Conservation (phyloP, 495 filamentous ascomycete species). For the Podospora anserina region DNA sequence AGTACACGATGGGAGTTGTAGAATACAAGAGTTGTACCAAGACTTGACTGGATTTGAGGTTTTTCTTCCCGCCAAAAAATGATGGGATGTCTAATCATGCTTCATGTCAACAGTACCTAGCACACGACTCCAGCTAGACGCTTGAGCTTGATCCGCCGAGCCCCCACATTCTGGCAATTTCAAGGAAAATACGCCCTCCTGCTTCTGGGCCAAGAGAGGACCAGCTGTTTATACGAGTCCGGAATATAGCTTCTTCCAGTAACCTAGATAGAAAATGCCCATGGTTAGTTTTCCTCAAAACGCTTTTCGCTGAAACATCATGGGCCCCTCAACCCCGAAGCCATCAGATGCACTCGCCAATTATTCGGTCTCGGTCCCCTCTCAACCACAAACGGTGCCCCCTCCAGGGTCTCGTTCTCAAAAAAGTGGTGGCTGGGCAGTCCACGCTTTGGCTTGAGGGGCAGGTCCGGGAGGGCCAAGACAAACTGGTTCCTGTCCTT, state of each 20-base stretch:
- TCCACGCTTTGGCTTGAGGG: constrained; percentile 6
- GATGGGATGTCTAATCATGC: not conserved
- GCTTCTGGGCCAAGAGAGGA: too few relatives aligned
- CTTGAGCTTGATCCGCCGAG: too few relatives aligned
- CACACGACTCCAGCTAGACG: too few relatives aligned
- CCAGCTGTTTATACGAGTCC: too few relatives aligned
- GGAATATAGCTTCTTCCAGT: too few relatives aligned
- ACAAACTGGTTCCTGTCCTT: constrained; percentile 17
- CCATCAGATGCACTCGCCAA: constrained; percentile 25
- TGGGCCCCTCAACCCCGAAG: constrained; percentile 9
- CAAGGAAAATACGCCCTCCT: too few relatives aligned
- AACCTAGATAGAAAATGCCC: too few relatives aligned
- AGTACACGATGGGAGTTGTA: not conserved
- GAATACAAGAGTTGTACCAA: not conserved
- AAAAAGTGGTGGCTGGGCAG: constrained; percentile 17
- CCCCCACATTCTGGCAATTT: too few relatives aligned
- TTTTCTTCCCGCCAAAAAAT: not conserved
- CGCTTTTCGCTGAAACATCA: not conserved
- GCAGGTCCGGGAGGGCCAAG: constrained; percentile 25
- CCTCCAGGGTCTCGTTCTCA: constrained; percentile 13
- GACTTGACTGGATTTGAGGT: not conserved
- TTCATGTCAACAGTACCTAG: too few relatives aligned
- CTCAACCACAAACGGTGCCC: constrained; percentile 23
- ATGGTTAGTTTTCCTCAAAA: not conserved
- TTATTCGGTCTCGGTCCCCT: constrained; percentile 27